Percentiles rank a stretch among this genome's conserved stretches.
These are phyloP conservation scores for Claviceps sp. DNA, from an alignment of 2,329 filamentous ascomycete species.

Conservation along the genomic window DNA sequence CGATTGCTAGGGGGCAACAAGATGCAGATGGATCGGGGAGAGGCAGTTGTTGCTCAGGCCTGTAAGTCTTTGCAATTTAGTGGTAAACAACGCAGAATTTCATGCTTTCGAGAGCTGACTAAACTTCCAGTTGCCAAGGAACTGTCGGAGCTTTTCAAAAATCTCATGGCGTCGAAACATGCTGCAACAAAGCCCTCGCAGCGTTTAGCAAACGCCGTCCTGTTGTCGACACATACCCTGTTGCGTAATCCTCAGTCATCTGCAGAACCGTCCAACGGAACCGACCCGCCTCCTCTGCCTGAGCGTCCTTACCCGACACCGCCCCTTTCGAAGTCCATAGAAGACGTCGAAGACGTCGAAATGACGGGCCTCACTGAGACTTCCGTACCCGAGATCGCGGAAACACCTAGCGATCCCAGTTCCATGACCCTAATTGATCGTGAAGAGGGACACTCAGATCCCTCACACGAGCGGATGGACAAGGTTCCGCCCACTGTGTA, in stretches of 20 bases:
- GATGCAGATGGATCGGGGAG: slow-evolving; percentile 37
- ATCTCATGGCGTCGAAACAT: slow-evolving; percentile 51
- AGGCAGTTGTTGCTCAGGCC: slow-evolving; percentile 52
- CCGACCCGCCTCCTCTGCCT: slow-evolving; percentile 35
- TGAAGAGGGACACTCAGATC: slow-evolving; percentile 22
- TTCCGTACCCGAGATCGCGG: slow-evolving; percentile 16
- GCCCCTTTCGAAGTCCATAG: slow-evolving; percentile 13
- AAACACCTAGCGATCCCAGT: slow-evolving; percentile 34
- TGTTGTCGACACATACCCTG: slow-evolving; percentile 40
- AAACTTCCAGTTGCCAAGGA: slow-evolving; percentile 56
- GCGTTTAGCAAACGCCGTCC: slow-evolving; percentile 66
- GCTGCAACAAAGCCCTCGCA: slow-evolving; percentile 57
- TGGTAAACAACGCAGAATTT: neutral
- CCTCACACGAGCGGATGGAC: slow-evolving; percentile 22
- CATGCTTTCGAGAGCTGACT: slow-evolving; percentile 18
- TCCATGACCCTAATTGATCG: slow-evolving; percentile 39
- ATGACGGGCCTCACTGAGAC: slow-evolving; percentile 21
- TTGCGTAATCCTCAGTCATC: slow-evolving; percentile 19
- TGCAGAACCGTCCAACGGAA: slow-evolving; percentile 11
- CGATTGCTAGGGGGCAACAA: slow-evolving; percentile 63
- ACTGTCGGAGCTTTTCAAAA: slow-evolving; percentile 54
- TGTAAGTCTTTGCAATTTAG: slow-evolving; percentile 41
- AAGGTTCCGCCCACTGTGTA: slow-evolving; percentile 6
- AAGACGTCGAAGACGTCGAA: slow-evolving; percentile 23
- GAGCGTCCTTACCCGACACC: slow-evolving; percentile 30